These are phyloP conservation scores for Closterium sp. DNA, from an alignment of 139 green algal genomes.

Conservation along the genomic window DNA sequence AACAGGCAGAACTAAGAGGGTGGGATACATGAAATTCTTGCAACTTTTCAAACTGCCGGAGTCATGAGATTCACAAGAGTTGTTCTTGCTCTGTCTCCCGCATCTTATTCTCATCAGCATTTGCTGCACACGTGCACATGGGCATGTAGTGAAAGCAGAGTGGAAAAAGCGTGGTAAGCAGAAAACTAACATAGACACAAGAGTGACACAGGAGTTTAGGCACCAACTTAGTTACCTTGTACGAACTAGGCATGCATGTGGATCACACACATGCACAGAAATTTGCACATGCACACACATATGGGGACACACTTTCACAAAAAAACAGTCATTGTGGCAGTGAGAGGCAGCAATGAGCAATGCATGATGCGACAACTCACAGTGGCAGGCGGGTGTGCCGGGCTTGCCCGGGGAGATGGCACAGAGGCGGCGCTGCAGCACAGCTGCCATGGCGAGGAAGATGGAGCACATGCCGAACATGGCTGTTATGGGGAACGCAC, in stretches of 20 bases:
- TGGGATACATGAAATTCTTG: neutral
- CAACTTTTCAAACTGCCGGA: neutral
- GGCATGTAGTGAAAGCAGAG: neutral
- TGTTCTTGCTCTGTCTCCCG: neutral
- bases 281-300: neutral
- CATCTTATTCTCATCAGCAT: neutral
- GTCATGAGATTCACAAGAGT: neutral
- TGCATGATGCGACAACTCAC: neutral
- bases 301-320: neutral
- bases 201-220: neutral
- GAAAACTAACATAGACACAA: neutral
- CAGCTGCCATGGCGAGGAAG: conserved; percentile 68
- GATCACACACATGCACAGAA: neutral
- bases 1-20: too few species aligned
- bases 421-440: conserved; percentile 39
- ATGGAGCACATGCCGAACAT: conserved; percentile 93
- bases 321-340: too few species aligned
- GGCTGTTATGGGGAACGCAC: conserved; percentile 71
- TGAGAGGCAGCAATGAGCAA: too few species aligned
- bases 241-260: neutral
- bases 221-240: neutral
- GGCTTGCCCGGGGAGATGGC: neutral
- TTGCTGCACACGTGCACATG: neutral
- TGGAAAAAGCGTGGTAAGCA: neutral
- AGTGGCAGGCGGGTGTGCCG: neutral